Evolutionary conservation across 371 early-diverging fungal species (phyloP), one percentile per base, ranked within the genome.

Genomic region (Saksenaea oblongispora): DNA sequence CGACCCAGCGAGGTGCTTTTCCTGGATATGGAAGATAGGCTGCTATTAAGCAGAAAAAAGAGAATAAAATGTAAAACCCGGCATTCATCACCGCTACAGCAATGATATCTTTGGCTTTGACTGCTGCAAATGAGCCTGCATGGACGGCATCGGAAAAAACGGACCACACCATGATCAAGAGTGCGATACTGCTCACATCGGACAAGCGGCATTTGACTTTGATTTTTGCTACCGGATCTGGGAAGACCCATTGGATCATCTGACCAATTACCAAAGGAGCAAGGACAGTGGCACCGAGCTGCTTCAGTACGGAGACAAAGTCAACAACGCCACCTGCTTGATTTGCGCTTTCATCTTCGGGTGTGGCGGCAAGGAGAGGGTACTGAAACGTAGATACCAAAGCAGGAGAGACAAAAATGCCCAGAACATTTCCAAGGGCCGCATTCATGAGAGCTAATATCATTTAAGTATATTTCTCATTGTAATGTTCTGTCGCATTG

Each of bases 141-240:
- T 83, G 59, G 44, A 91, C 87, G 1, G 90, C 87, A 71, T 92
- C 90, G 61, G 88, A 87, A 64, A 90, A 92, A 8, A 89, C 87
- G 24, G 84, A 83, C 89, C 89, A 91, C 11, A 92, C 90, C 61
- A 92, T 81, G 47, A 87, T 76, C 65, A 92, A 68, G 1, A 92
- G 73, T 66, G 86, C 75, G 17, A 79, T 57, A 54, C 80, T 81
- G 65, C 87, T 89, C 44, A 90, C 62, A 34, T 85, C 84, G 0
- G 87, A 78, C 55, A 89, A 70, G 31, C 84, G 85, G 31, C 83
- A 78, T 57, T 74, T 79, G 14, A 64, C 79, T 57, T 81, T 78
- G 56, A 87, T 66, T 53, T 69, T 76, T 2, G 84, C 83, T 5
- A 89, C 83, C 5, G 65, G 34, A 10, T 70, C 73, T 0, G 90